Base-by-base conservation (phyloP, 176 grass and related monocot genomes). In the Carex kokanica region DNA sequence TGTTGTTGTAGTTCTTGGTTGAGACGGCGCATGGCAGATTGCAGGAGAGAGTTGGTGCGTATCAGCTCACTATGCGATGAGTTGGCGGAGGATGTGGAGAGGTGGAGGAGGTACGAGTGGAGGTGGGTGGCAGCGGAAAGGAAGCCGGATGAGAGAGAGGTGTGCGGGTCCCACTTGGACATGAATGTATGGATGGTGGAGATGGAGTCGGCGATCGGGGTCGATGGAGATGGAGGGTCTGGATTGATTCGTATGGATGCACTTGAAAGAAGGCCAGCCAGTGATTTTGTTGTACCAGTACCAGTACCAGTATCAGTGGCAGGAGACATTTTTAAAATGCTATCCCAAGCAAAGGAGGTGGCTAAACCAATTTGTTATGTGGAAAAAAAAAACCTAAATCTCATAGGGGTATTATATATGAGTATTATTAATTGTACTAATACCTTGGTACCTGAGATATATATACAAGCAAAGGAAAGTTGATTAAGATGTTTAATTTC, bases 21-120 rank as follows among this genome's bases (percentile, higher is more conserved):
- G 49, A 94, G 92, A 57, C 85, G 88, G 34, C 78, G 71, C 90
- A 94, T 91, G 17, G 95, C 88, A 2, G 87, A 79, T 29, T 89
- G 49, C 20, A 91, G 92, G 47, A 97, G 92, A 47, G 79, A 72
- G 27, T 92, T 90, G 7, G 95, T 89, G 1, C 86, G 78, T 21
- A 90, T 18, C 52, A 97, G 87, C 13, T 79, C 52, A 13, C 61
- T 60, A 58, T 75, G 73, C 21, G 58, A 4, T 3, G 59, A 82
- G 15, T 45, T 66, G 18, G 2, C 9, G 12, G 25, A 11, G 12
- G 64, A 78, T 38, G 84, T 64, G 36, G 88, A 81, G 60, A 91
- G 88, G 83, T 86, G 82, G 81, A 91, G 20, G 88, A 97, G 91
- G 80, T 88, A 84, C 0, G 88, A 87, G 86, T 97, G 94, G 80